Conservation (phyloP, 2,329 filamentous ascomycete genomes). For the Cytospora piceae region DNA sequence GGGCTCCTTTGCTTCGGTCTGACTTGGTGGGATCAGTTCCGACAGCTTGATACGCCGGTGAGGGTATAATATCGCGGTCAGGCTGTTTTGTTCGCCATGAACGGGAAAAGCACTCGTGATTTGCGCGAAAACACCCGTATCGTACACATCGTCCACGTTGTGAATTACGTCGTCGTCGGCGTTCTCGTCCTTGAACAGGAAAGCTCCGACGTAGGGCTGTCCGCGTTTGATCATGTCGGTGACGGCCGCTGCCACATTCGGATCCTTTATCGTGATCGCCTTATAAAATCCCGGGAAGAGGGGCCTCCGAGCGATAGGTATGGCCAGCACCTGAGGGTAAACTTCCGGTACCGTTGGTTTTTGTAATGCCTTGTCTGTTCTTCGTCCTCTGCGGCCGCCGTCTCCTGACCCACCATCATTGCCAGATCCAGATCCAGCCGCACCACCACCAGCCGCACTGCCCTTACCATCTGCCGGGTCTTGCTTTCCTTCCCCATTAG, state of each 20-base stretch:
- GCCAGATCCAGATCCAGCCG: constrained; percentile 44
- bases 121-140: constrained; percentile 95
- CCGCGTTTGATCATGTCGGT: constrained; percentile 96
- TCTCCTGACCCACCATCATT: constrained; percentile 61
- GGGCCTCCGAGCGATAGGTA: constrained; percentile 90
- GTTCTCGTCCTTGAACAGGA: constrained; percentile 94
- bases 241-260: constrained; percentile 87
- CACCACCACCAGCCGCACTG: constrained; percentile 60
- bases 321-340: constrained; percentile 96
- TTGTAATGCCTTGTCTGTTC: constrained; percentile 75
- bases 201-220: constrained; percentile 95
- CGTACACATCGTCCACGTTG: constrained; percentile 87
- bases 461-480: constrained; percentile 58
- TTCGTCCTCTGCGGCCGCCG: constrained; percentile 73
- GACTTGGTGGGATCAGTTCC: constrained; percentile 72
- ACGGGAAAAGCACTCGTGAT: constrained; percentile 96
- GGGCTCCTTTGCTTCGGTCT: constrained; percentile 55
- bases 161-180: constrained; percentile 94
- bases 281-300: constrained; percentile 99
- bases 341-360: constrained; percentile 92
- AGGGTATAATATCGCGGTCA: constrained; percentile 94
- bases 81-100: constrained; percentile 77
- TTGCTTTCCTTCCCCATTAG: constrained; percentile 44
- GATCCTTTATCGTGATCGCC: constrained; percentile 93
- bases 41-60: constrained; percentile 93